phyloP scores from a whole-genome alignment of 1,284 basidiomycete genomes.

The Ceratorhiza oryzae-sativae region DNA sequence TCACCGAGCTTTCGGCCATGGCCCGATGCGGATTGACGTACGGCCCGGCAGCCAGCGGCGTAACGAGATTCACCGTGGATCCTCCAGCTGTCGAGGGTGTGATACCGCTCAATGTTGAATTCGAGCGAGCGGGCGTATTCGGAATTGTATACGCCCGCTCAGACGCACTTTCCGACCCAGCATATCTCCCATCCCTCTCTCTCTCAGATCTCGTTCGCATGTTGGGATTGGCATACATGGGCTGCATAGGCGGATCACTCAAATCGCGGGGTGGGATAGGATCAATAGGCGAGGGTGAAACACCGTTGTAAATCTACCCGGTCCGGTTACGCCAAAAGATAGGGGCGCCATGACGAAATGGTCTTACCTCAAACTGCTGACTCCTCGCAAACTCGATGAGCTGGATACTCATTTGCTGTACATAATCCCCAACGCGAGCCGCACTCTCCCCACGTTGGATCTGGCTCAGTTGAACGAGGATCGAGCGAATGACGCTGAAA shows the following conservation, averaged over 20 bases:
- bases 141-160: conserved; percentile 25
- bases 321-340: neutral
- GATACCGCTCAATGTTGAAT: neutral
- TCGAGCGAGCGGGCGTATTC: neutral
- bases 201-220: neutral
- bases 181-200: neutral
- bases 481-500: conserved; percentile 25
- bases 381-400: conserved; percentile 34
- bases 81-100: neutral
- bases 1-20: neutral
- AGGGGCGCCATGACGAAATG: neutral
- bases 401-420: conserved; percentile 2
- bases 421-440: neutral
- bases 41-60: neutral
- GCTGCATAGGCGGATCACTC: neutral
- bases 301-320: conserved; percentile 24
- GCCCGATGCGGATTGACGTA: conserved; percentile 26
- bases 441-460: neutral
- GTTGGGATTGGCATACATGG: conserved; percentile 16
- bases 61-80: neutral
- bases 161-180: neutral
- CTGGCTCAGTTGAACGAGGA: conserved; percentile 23
- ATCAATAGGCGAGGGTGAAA: conserved; percentile 27
- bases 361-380: conserved; percentile 32
- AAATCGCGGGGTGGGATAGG: conserved; percentile 15